Percentiles rank a stretch among this genome's conserved stretches.
Evolutionary conservation across 2,329 filamentous ascomycete species (phyloP).

Genomic region (Colletotrichum theobromicola): DNA sequence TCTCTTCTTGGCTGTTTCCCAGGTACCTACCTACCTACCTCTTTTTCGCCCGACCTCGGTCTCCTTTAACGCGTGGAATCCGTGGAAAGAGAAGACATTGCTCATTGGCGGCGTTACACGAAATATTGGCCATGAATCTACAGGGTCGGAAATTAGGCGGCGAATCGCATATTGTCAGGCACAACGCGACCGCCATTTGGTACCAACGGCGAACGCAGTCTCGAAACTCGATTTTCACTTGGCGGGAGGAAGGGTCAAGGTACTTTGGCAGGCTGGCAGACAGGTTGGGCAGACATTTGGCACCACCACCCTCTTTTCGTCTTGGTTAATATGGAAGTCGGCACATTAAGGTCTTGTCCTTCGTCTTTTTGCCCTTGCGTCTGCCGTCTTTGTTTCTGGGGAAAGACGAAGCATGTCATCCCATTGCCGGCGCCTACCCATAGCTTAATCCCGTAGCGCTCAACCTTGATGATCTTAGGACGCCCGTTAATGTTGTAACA

Average conservation of each 20-base stretch:
- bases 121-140: background rate
- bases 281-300: background rate
- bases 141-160: background rate
- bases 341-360: background rate
- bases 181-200: background rate
- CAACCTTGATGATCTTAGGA: background rate
- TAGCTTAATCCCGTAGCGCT: background rate
- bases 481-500: background rate
- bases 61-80: background rate
- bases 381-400: background rate
- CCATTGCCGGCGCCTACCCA: background rate
- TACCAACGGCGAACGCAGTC: background rate
- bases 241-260: background rate
- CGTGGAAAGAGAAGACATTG: background rate
- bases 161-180: background rate
- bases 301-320: background rate
- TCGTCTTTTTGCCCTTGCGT: background rate
- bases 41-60: background rate
- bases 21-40: too few relatives aligned
- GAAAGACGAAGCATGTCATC: background rate
- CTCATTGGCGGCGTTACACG: background rate
- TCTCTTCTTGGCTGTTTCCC: background rate
- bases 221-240: background rate
- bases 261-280: background rate
- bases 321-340: background rate